A percentile compares a stretch with the other conserved stretches of the same genome.
phyloP scores from a whole-genome alignment of 2,329 filamentous ascomycete species.

The Apiospora koreana region DNA sequence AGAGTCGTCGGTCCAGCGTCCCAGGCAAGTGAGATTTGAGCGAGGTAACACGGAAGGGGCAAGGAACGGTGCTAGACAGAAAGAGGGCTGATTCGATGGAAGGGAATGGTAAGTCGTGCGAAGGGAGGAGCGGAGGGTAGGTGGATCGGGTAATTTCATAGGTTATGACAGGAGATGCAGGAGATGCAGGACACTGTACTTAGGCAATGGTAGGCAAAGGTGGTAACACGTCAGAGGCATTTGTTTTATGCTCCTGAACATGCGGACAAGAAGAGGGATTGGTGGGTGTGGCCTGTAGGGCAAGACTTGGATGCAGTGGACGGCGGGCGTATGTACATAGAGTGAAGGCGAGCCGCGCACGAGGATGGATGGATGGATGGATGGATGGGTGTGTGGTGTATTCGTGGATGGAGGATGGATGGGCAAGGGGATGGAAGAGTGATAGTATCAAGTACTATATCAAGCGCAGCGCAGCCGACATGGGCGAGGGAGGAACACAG shows the following conservation, averaged over 20 bases:
- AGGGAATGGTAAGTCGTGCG: conserved; percentile 5
- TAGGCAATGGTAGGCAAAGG: conserved; percentile 29
- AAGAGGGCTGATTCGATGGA: conserved; percentile 6
- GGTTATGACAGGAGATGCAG: conserved; percentile 32
- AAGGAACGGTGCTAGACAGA: conserved; percentile 3
- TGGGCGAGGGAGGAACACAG: neutral
- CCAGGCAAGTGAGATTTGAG: conserved; percentile 1
- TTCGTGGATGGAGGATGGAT: conserved; percentile 5
- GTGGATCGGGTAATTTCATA: conserved; percentile 30
- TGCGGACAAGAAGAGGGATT: conserved; percentile 28
- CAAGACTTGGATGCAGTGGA: conserved; percentile 10
- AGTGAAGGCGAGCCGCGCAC: conserved; percentile 15
- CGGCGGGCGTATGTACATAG: conserved; percentile 6
- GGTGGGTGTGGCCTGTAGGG: conserved; percentile 26
- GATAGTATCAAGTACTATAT: conserved; percentile 9
- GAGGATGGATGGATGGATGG: neutral
- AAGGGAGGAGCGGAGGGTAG: conserved; percentile 1
- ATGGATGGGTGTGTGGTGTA: neutral
- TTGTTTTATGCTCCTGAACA: conserved; percentile 30
- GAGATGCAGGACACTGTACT: conserved; percentile 31
- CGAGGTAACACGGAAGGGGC: neutral
- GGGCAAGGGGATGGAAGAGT: neutral
- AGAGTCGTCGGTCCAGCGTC: neutral
- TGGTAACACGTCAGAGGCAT: conserved; percentile 39
- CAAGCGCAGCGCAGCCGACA: neutral